These are phyloP conservation scores for Claviceps quebecensis DNA, from an alignment of 2,329 filamentous ascomycete genomes.

Conservation along the genomic window DNA sequence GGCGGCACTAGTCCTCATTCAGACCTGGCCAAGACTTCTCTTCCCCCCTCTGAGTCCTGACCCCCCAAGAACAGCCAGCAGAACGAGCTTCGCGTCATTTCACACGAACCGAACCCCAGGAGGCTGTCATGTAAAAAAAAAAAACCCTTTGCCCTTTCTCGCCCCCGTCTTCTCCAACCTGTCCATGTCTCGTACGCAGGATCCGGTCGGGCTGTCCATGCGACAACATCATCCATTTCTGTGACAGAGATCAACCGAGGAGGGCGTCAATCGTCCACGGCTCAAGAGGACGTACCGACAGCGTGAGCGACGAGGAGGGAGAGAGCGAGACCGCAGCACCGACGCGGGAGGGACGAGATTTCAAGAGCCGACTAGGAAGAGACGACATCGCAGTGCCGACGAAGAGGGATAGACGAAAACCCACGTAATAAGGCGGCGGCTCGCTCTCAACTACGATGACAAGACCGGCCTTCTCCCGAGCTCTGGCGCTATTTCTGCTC, in stretches of 20 bases:
- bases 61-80: too few species aligned
- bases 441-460: too few species aligned
- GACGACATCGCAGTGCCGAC: not conserved
- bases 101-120: too few species aligned
- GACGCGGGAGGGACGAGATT: too few species aligned
- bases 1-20: constrained; percentile 2
- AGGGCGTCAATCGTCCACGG: too few species aligned
- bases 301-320: too few species aligned
- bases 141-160: not conserved
- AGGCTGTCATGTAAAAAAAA: not conserved
- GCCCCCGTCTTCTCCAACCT: not conserved
- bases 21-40: constrained; percentile 3
- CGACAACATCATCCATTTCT: not conserved
- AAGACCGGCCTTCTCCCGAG: not conserved
- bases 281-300: too few species aligned
- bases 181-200: not conserved
- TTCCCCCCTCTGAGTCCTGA: not conserved
- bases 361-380: too few species aligned
- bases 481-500: constrained; percentile 11
- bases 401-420: too few species aligned
- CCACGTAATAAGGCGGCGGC: too few species aligned
- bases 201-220: not conserved
- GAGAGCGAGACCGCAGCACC: too few species aligned
- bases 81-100: too few species aligned
- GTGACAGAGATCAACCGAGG: not conserved